Conservation (phyloP, 2,329 filamentous ascomycete species). For the Elsinoe australis region DNA sequence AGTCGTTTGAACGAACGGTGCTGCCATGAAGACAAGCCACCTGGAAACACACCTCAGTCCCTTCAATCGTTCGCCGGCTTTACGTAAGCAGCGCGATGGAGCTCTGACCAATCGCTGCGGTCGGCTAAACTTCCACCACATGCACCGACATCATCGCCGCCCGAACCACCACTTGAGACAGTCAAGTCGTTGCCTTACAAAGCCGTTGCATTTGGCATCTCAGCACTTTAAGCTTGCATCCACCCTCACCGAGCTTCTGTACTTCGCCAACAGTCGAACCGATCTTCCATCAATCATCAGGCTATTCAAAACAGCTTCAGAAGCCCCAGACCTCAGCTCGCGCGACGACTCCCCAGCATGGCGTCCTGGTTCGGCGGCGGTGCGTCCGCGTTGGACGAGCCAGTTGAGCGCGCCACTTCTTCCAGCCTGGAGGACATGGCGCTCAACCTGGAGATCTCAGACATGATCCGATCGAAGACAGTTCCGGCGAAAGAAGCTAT, state of each 20-base stretch:
- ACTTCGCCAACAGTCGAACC: neutral
- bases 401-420: constrained; percentile 89
- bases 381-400: constrained; percentile 88
- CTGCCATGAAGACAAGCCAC: no score
- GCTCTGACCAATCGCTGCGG: neutral
- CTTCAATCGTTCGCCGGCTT: neutral
- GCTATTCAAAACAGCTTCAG: neutral
- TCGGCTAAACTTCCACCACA: constrained; percentile 2
- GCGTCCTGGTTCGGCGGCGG: constrained; percentile 92
- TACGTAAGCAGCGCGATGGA: neutral
- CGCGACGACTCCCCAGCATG: constrained; percentile 52
- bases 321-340: neutral
- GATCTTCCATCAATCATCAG: neutral
- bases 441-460: constrained; percentile 94
- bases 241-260: neutral
- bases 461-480: constrained; percentile 93
- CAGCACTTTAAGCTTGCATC: neutral
- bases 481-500: constrained; percentile 97
- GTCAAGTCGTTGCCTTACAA: constrained; percentile 15
- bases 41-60: no score
- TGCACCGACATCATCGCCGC: constrained; percentile 14
- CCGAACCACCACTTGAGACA: constrained; percentile 2
- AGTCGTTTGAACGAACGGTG: no score
- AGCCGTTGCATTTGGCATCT: constrained; percentile 7
- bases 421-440: constrained; percentile 98